Evolutionary conservation across 78 protist genomes (phyloP).

Genomic region (Tieghemostelium lacteum): DNA sequence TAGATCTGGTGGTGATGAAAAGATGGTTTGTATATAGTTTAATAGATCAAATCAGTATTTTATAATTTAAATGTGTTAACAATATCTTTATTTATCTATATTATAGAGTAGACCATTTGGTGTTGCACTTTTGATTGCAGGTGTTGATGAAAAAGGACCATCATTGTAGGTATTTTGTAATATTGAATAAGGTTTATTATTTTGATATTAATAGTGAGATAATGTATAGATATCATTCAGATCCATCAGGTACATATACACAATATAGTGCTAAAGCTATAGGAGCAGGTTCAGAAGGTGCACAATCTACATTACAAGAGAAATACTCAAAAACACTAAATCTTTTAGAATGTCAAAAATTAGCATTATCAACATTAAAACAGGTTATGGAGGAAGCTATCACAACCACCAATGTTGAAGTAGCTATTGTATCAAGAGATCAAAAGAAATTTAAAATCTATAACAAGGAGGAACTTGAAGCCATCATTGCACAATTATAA

Average conservation of each 20-base stretch:
- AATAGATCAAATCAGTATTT: background rate
- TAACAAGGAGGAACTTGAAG: constrained; percentile 82
- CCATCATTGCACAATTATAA: constrained; percentile 69
- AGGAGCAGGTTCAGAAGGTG: constrained; percentile 99
- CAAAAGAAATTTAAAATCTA: constrained; percentile 70
- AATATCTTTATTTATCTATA: background rate
- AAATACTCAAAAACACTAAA: constrained; percentile 93
- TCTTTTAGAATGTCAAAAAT: constrained; percentile 91
- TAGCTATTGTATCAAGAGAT: constrained; percentile 81
- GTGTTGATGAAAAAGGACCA: constrained; percentile 97
- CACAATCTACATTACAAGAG: constrained; percentile 95
- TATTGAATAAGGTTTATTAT: background rate
- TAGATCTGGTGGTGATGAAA: constrained; percentile 68
- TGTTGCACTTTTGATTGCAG: constrained; percentile 98
- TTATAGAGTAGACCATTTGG: constrained; percentile 98
- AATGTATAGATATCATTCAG: constrained; percentile 90
- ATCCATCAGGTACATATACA: constrained; percentile 98
- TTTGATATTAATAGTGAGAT: too few relatives aligned
- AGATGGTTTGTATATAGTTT: constrained; percentile 31
- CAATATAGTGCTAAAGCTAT: constrained; percentile 96
- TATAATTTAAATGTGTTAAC: background rate
- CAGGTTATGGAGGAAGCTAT: constrained; percentile 99
- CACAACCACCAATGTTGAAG: constrained; percentile 89
- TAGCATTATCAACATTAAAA: constrained; percentile 93
- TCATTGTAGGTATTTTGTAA: constrained; percentile 28